These are phyloP conservation scores for Stromatinia cepivora DNA, from an alignment of 2,329 filamentous ascomycete species.

Conservation along the genomic window DNA sequence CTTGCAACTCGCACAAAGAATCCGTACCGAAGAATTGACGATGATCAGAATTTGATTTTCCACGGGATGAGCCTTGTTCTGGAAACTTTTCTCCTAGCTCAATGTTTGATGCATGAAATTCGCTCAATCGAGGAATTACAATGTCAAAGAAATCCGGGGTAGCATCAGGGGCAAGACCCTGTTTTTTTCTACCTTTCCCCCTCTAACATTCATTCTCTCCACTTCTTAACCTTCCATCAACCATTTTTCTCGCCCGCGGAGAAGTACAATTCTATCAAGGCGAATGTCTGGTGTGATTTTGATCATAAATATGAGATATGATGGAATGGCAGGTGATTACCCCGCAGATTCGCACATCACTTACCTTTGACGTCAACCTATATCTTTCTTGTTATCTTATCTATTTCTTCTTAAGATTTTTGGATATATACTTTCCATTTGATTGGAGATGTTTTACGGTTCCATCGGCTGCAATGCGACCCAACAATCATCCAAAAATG, in stretches of 20 bases:
- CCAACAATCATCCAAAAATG: neutral
- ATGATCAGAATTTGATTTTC: constrained; percentile 1
- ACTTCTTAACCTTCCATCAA: constrained; percentile 1
- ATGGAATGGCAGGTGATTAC: constrained; percentile 12
- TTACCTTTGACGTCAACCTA: neutral
- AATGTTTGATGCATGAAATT: constrained; percentile 12
- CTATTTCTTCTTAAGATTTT: constrained; percentile 6
- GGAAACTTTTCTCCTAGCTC: constrained; percentile 16
- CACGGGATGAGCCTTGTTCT: constrained; percentile 16
- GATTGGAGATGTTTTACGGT: constrained; percentile 16
- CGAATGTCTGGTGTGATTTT: neutral
- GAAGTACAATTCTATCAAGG: neutral
- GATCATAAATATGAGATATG: constrained; percentile 7
- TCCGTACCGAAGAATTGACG: constrained; percentile 2
- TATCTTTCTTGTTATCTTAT: constrained; percentile 16
- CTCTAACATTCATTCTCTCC: neutral
- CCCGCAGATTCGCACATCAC: constrained; percentile 6
- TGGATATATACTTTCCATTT: neutral
- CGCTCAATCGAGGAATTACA: constrained; percentile 31
- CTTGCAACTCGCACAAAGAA: neutral
- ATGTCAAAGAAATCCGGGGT: constrained; percentile 38
- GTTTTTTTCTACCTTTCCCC: neutral
- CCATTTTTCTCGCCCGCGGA: neutral
- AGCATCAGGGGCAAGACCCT: constrained; percentile 19
- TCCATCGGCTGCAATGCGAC: constrained; percentile 5